Evolutionary conservation across 495 filamentous ascomycete species (phyloP).

Genomic region (Talaromyces adpressus): DNA sequence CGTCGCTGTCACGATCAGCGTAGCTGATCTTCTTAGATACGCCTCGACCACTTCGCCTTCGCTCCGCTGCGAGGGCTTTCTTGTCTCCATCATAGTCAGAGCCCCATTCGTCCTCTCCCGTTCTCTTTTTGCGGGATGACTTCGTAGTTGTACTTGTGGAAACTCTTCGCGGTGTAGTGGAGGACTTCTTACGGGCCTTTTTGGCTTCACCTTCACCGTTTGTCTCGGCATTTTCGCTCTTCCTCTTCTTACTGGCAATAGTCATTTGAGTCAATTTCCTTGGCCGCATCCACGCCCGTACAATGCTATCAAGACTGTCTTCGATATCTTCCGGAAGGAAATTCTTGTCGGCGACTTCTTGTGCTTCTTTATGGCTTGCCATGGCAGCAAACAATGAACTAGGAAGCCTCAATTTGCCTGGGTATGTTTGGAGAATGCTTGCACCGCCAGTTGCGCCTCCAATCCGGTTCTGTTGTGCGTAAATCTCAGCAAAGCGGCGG

Average conservation of each 20-base stretch:
- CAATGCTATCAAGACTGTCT: constrained; percentile 64
- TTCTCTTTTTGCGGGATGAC: constrained; percentile 32
- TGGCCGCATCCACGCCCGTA: constrained; percentile 37
- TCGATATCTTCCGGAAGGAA: constrained; percentile 78
- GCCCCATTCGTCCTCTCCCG: constrained; percentile 36
- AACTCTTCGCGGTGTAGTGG: constrained; percentile 26
- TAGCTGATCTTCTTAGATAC: constrained; percentile 36
- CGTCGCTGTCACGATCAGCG: constrained; percentile 48
- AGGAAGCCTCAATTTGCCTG: constrained; percentile 74
- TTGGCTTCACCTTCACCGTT: constrained; percentile 27
- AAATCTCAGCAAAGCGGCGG: constrained; percentile 64
- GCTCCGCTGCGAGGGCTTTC: constrained; percentile 18
- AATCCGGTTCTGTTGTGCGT: constrained; percentile 42
- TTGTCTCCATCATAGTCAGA: constrained; percentile 27
- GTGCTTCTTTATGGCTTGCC: constrained; percentile 67
- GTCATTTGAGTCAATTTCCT: constrained; percentile 24
- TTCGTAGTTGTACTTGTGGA: constrained; percentile 24
- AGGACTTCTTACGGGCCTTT: constrained; percentile 33
- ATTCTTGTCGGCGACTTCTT: constrained; percentile 74
- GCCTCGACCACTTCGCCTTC: constrained; percentile 36
- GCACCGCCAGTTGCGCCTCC: constrained; percentile 61
- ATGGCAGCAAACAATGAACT: constrained; percentile 68
- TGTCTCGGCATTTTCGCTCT: constrained; percentile 30
- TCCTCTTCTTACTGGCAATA: constrained; percentile 36
- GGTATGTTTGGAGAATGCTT: constrained; percentile 69